Evolutionary conservation across 2,329 filamentous ascomycete genomes (phyloP), one percentile per base, ranked within the genome.

Genomic region (Calonectria multiphialidica): DNA sequence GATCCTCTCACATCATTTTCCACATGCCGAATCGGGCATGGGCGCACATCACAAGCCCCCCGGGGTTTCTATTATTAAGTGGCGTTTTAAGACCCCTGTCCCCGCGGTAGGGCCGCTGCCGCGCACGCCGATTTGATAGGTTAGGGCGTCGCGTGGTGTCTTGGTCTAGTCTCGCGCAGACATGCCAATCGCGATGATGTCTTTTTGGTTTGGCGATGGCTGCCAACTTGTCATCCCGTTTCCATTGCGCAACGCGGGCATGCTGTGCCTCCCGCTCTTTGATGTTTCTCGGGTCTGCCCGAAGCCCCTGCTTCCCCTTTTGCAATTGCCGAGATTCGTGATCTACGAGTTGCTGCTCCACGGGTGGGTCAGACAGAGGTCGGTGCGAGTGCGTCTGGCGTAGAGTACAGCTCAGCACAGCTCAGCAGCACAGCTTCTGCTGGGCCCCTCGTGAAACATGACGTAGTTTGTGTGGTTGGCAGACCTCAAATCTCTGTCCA

Each of bases 361-460:
- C 42, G 33, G 35, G 37, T 50, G 55, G 66, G 55, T 59, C 66
- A 62, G 47, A 59, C 59, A 28, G 66, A 25, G 42, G 66, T 68
- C 66, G 37, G 59, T 62, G 66, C 66, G 45, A 53, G 35, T 33
- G 55, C 28, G 28, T 61, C 35, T 62, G 33, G 66, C 55, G 53
- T 49, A 68, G 33, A 68, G 66, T 33, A 30, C 55, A 30, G 66
- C 55, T 42, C 66, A 35, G 16, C 10, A 45, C 37, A 30, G 28
- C 28, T 30, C 16, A 35, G 9, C 35, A 30, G 35, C n/a, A 37
- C 35, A 15, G 13, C 35, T 37, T 10, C 35, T 37, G 35, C 2
- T 37, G 64, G n/a, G 15, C 16, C 66, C 66, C 53, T 25, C 23
- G 37, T 30, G 25, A 68, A 53, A 49, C 44, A 45, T 40, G 53